These are phyloP conservation scores for Erodium moschatum DNA, from an alignment of 441 rosid genomes.

Conservation along the genomic window DNA sequence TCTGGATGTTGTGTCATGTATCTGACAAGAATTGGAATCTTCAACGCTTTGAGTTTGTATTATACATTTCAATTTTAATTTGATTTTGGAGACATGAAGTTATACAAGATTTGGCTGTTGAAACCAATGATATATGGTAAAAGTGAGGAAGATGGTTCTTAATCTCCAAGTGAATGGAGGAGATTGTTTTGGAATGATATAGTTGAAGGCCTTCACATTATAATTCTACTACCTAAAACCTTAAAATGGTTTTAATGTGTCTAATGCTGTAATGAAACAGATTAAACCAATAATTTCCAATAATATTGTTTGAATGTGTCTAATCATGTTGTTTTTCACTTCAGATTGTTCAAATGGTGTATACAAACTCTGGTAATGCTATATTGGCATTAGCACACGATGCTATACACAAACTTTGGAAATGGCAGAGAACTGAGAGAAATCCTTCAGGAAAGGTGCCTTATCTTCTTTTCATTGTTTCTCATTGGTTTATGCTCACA, in stretches of 20 bases:
- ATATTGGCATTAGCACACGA: slow-evolving; percentile 65
- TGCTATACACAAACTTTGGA: slow-evolving; percentile 84
- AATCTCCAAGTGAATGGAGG: too few relatives aligned
- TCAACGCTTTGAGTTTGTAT: too few relatives aligned
- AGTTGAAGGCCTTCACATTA: too few relatives aligned
- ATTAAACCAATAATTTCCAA: neutral
- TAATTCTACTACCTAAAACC: too few relatives aligned
- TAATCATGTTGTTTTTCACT: neutral
- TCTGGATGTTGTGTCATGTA: too few relatives aligned
- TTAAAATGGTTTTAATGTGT: neutral
- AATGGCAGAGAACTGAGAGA: slow-evolving; percentile 65
- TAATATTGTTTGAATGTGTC: neutral
- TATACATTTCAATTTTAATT: too few relatives aligned
- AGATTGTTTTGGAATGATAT: too few relatives aligned
- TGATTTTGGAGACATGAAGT: too few relatives aligned
- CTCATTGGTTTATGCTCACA: slow-evolving; percentile 14
- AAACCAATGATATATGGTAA: too few relatives aligned
- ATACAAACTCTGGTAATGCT: slow-evolving; percentile 60
- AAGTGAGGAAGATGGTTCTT: too few relatives aligned
- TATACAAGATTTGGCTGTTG: too few relatives aligned
- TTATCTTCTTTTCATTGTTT: neutral
- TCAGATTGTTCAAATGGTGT: slow-evolving; percentile 65
- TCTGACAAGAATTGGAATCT: too few relatives aligned
- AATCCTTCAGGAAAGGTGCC: slow-evolving; percentile 40
- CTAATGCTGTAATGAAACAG: neutral